Evolutionary conservation across 2,329 filamentous ascomycete species (phyloP).

Genomic region (Tolypocladium ovalisporum): DNA sequence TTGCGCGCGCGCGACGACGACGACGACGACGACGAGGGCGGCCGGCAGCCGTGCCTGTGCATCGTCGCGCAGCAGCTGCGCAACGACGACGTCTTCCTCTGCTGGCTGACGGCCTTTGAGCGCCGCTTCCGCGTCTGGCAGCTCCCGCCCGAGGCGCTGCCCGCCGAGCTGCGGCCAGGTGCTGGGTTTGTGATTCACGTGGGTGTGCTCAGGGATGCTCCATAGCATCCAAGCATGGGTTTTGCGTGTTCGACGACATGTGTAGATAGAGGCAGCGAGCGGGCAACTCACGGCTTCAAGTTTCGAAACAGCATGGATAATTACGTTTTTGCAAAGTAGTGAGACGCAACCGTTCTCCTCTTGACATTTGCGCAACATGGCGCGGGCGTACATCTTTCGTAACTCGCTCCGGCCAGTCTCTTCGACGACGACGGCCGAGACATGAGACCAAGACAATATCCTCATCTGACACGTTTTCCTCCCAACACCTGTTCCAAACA

Average conservation of each 20-base stretch:
- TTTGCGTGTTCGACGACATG: too few species aligned
- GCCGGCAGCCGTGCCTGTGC: constrained; percentile 56
- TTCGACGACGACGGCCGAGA: not conserved
- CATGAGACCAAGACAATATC: not conserved
- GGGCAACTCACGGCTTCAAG: too few species aligned
- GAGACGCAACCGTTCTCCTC: too few species aligned
- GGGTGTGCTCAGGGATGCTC: constrained; percentile 43
- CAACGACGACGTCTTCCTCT: constrained; percentile 72
- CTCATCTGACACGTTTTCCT: not conserved
- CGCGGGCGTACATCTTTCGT: not conserved
- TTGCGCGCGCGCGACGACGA: constrained; percentile 30
- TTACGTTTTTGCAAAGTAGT: too few species aligned
- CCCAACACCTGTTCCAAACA: not conserved
- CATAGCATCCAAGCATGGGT: too few species aligned
- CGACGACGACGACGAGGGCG: constrained; percentile 1
- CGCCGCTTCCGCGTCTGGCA: constrained; percentile 64
- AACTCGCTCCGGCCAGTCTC: not conserved
- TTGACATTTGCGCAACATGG: not conserved
- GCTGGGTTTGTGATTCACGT: constrained; percentile 78
- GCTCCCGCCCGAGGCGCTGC: constrained; percentile 53
- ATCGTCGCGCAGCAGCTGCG: constrained; percentile 84
- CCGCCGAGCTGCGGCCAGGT: constrained; percentile 44
- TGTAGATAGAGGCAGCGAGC: too few species aligned
- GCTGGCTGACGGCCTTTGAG: constrained; percentile 64
- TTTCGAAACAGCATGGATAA: too few species aligned